Base-by-base conservation (phyloP, 2,329 filamentous ascomycete genomes). In the Lasiodiplodia hormozganensis region DNA sequence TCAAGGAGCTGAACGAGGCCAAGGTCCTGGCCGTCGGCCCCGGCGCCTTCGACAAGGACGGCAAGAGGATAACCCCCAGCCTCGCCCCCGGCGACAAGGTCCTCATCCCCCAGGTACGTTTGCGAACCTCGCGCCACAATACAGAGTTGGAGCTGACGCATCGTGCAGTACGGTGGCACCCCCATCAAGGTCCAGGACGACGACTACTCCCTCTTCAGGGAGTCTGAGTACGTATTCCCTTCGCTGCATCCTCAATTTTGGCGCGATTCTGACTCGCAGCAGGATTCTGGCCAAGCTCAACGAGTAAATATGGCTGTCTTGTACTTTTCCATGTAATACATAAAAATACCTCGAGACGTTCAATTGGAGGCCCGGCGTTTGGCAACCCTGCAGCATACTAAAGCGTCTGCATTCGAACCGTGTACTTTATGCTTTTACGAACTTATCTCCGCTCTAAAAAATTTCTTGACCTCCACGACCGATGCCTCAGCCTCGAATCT, bases 251-350 rank as follows among this genome's bases (percentile, higher is more conserved):
- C 31, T 40, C 12, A 34, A 52, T 62, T 25, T 3, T 40, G 11
- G 56, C 34, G 16, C 52, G 69, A 38, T 54, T 38, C 58, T 71
- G 49, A 71, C 65, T 40, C 10, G n/a, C 28, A 49, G 31, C 76
- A 97, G 95, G 82, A 93, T 99, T 75, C 89, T 99, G 70, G 96
- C 96, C 82, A 99, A 98, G 91, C 97, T 99, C 88, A 97, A 93
- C 85, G 95, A 98, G 88, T 97, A 92, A 86, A 65, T 86, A 36
- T 10, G 31, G 56, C 53, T 67, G 14, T 47, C n/a, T 40, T 64
- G 62, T 68, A 68, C 36, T 64, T 60, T 68, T 67, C 34, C 67
- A 68, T 68, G 67, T 64, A 54, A 64, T 68, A 64, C 43, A 68
- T 47, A 49, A 52, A 62, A 64, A 40, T 40, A 64, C 57, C 58